Evolutionary conservation across 75 land plant genomes (phyloP).

Genomic region (Selaginella tamariscina): DNA sequence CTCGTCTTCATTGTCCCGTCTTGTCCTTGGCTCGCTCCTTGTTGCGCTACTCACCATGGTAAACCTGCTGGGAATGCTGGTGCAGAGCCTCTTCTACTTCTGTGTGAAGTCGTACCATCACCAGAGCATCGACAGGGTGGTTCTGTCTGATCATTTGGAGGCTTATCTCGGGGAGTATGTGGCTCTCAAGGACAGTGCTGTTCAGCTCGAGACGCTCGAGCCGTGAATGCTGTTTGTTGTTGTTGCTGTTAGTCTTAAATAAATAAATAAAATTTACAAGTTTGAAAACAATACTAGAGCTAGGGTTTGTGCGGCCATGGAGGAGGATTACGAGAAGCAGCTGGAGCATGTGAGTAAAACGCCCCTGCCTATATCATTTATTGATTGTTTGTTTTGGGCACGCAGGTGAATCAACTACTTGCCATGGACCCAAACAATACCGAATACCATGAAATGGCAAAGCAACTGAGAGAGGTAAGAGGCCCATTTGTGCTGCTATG

Average conservation of each 20-base stretch:
- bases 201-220: constrained; percentile 67
- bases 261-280: no score
- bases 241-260: no score
- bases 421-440: constrained; percentile 65
- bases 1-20: constrained; percentile 29
- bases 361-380: background rate
- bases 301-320: background rate
- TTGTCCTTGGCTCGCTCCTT: constrained; percentile 36
- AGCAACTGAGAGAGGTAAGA: constrained; percentile 77
- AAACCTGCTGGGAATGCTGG: constrained; percentile 57
- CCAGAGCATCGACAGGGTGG: constrained; percentile 67
- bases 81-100: constrained; percentile 90
- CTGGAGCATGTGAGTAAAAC: background rate
- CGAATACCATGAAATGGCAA: constrained; percentile 77
- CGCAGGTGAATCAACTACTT: constrained; percentile 60
- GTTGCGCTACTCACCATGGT: constrained; percentile 44
- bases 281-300: no score
- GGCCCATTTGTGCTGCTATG: no score
- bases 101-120: constrained; percentile 82
- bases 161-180: constrained; percentile 97
- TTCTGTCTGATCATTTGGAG: constrained; percentile 75
- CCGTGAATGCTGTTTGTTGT: background rate
- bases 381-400: background rate
- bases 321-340: background rate
- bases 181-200: constrained; percentile 67